Conservation (phyloP, 2,329 filamentous ascomycete species). For the Didymella lethalis region DNA sequence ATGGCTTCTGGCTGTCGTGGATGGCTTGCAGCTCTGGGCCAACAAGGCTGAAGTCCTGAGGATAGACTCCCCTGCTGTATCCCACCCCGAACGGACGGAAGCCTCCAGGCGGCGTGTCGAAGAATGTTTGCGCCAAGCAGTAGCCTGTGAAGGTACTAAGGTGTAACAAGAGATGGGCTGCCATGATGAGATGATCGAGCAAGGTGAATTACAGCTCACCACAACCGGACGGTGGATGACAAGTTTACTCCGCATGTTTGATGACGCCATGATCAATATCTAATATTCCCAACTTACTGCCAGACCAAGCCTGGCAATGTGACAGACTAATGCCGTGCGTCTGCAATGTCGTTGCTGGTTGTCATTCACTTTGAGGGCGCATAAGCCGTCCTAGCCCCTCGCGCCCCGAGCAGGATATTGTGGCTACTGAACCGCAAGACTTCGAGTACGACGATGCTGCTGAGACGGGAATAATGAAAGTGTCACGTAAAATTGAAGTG, state of each 20-base stretch:
- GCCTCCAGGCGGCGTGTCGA: conserved; percentile 20
- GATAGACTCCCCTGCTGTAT: conserved; percentile 30
- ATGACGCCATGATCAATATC: conserved; percentile 3
- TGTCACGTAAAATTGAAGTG: background rate
- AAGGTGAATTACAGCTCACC: background rate
- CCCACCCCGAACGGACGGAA: conserved; percentile 26
- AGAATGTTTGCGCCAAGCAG: conserved; percentile 13
- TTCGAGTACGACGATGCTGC: background rate
- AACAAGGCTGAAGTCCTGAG: conserved; percentile 50
- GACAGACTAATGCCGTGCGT: background rate
- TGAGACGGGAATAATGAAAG: background rate
- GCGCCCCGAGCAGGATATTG: background rate
- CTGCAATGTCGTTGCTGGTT: background rate
- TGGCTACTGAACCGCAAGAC: background rate
- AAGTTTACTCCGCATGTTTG: background rate
- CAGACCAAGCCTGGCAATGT: background rate
- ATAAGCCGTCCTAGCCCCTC: background rate
- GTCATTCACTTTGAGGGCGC: background rate
- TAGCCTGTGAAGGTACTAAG: background rate
- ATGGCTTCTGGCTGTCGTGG: conserved; percentile 49
- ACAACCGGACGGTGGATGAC: background rate
- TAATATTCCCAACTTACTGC: background rate
- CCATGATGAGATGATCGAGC: background rate
- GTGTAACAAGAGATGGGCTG: background rate
- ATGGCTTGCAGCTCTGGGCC: conserved; percentile 49